Conservation (phyloP, 2,329 filamentous ascomycete genomes). For the Beauveria bassiana region DNA sequence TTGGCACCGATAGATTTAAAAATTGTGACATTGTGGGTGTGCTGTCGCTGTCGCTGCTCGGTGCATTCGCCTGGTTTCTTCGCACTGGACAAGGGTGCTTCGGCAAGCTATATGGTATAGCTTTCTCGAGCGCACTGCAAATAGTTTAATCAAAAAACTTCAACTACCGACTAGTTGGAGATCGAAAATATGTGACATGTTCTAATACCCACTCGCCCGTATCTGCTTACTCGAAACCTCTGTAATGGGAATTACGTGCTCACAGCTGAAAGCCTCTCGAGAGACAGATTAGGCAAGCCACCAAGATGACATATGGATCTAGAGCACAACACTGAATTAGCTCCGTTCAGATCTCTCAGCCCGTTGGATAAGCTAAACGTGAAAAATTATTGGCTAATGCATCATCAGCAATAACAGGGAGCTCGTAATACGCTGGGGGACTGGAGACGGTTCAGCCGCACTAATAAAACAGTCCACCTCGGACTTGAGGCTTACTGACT, state of each 20-base stretch:
- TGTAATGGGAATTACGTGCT: slow-evolving; percentile 1
- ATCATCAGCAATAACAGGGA: background rate
- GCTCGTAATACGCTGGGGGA: background rate
- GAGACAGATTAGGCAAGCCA: background rate
- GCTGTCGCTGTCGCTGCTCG: background rate
- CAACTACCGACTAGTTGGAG: no score
- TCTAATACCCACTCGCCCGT: no score
- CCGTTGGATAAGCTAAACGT: background rate
- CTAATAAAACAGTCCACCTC: background rate
- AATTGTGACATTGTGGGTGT: background rate
- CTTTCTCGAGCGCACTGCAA: background rate
- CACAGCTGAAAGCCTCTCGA: background rate
- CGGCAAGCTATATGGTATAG: background rate
- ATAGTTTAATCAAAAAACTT: no score
- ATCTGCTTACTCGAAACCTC: background rate
- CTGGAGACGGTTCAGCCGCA: background rate
- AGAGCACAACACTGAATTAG: background rate
- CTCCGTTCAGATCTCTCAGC: background rate
- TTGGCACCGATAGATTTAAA: background rate
- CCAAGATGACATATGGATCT: background rate
- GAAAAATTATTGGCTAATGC: background rate
- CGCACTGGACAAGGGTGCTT: background rate
- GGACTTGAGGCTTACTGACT: background rate
- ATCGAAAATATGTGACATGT: no score
- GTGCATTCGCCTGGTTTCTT: no score